Evolutionary conservation across 352 stramenopile genomes (phyloP), one percentile per base, ranked within the genome.

Genomic region (Pythium oligandrum): DNA sequence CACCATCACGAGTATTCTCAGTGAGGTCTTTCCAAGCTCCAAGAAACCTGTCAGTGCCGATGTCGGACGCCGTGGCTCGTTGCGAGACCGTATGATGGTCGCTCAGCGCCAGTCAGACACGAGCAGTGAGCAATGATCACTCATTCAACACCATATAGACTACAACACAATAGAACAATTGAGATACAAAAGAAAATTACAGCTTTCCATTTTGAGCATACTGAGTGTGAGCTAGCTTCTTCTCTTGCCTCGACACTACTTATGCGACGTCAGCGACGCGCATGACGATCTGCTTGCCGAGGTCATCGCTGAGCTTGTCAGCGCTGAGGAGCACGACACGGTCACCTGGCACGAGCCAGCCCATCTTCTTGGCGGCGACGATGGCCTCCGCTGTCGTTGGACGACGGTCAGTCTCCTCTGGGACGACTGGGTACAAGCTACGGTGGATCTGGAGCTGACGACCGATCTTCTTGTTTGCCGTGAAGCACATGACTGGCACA

Each of bases 401-500:
- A 66, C 73, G 62, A 53, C 71, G 61, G 59, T 83, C 68, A 64
- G 86, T 50, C 62, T 76, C 51, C 58, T 85, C 59, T 4, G 71
- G 78, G 33, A 93, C 74, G 31, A 95, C 69, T 3, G 85, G 71
- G 65, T 87, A 89, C 40, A 88, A 51, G 31, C 86, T 75, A 56
- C 90, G 81, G 70, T 97, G 85, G 44, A 97, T 81, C 69, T 97
- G 90, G 43, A 98, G 76, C 65, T 95, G 85, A 37, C 93, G 84
- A 32, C 82, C 93, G 35, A 98, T 87, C 75, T 96, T 95, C 38
- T 79, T 76, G 68, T 77, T 77, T 31, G 73, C 68, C 42, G 83
- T 92, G 59, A 91, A 95, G 74, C 83, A 93, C 85, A 95, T 95
- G 43, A 98, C 90, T 3, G 90, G 90, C 59, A 97, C 88, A 8